Percentiles rank a stretch among this genome's conserved stretches.
phyloP scores from a whole-genome alignment of 2,329 filamentous ascomycete genomes.

The Sclerotinia borealis region DNA sequence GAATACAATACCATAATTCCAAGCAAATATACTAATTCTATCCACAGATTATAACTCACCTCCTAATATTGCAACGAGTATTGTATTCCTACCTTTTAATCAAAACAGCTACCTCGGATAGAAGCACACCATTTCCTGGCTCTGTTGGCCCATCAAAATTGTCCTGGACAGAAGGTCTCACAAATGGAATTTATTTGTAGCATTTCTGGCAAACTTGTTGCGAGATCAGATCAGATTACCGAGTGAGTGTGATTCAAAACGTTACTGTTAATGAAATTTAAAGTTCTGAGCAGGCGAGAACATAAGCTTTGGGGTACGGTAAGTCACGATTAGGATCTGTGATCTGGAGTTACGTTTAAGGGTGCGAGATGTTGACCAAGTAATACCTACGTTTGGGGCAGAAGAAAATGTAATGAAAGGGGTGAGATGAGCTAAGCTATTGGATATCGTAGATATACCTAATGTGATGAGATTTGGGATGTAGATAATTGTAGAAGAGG shows the following conservation, averaged over 20 bases:
- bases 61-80: too few species aligned
- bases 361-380: neutral
- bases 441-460: too few species aligned
- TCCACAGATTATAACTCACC: too few species aligned
- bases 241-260: neutral
- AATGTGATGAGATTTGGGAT: too few species aligned
- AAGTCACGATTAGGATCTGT: neutral
- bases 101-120: neutral
- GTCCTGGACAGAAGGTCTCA: conserved; percentile 34
- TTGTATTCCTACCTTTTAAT: too few species aligned
- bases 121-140: conserved; percentile 30
- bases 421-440: too few species aligned
- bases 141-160: conserved; percentile 34
- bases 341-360: neutral
- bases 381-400: neutral
- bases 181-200: conserved; percentile 33
- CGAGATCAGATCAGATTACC: neutral
- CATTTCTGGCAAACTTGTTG: conserved; percentile 21
- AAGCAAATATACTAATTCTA: too few species aligned
- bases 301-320: neutral
- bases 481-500: too few species aligned
- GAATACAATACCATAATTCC: too few species aligned
- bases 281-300: neutral
- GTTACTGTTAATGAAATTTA: too few species aligned
- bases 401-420: neutral